Conservation (phyloP, 78 protist genomes). For the Dictyostelium intermedium region DNA sequence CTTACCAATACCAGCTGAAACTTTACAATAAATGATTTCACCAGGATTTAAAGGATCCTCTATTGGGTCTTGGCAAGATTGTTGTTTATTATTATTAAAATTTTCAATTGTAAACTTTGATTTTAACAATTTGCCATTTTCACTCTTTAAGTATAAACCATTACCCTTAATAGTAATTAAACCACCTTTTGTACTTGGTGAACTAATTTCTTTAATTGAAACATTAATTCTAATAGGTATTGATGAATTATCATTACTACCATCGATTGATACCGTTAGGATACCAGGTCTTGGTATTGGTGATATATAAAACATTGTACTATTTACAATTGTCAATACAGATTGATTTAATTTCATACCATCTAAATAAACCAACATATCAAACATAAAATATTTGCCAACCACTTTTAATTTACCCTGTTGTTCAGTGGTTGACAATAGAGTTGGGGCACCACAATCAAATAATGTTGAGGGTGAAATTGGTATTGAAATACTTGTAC, state of each 20-base stretch:
- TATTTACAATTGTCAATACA: neutral
- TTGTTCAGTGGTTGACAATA: neutral
- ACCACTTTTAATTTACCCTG: neutral
- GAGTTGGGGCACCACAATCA: neutral
- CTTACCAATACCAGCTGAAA: neutral
- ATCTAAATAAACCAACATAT: neutral
- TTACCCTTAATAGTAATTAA: neutral
- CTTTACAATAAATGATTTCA: neutral
- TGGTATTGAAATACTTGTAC: neutral
- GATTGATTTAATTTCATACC: neutral
- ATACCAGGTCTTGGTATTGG: slow-evolving; percentile 23
- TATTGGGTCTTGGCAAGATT: neutral
- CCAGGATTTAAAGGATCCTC: neutral
- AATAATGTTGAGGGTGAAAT: neutral
- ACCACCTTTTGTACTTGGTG: neutral
- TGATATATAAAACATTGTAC: neutral
- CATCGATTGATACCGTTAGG: neutral
- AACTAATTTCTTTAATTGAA: neutral
- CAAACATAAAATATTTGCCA: neutral
- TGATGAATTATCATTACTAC: neutral
- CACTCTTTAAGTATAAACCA: neutral
- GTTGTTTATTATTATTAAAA: neutral
- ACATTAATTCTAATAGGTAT: neutral
- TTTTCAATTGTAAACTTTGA: neutral
- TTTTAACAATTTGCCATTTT: neutral